A percentile compares a stretch with the other conserved stretches of the same genome.
Evolutionary conservation across 129 eudicot genomes (phyloP).

Genomic region (Chrysanthemum makinoi): DNA sequence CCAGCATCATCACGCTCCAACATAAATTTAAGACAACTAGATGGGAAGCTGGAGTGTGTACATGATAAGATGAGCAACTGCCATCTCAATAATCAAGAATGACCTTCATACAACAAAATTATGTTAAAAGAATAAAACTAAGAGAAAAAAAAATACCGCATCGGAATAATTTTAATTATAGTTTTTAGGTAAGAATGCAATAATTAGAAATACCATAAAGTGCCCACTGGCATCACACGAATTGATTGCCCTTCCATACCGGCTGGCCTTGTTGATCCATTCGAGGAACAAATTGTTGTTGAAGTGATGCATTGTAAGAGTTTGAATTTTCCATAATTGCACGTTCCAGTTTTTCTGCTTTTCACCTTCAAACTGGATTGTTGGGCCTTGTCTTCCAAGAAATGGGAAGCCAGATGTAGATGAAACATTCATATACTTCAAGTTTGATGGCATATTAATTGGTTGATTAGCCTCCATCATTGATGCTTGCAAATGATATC

Average conservation of each 20-base stretch:
- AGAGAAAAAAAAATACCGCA: neutral
- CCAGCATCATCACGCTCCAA: slow-evolving; percentile 49
- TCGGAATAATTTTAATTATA: no score
- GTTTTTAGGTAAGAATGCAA: neutral
- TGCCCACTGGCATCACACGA: slow-evolving; percentile 41
- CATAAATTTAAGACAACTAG: slow-evolving; percentile 32
- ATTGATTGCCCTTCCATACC: slow-evolving; percentile 44
- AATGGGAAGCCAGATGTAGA: slow-evolving; percentile 42
- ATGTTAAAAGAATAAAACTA: neutral
- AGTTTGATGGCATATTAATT: slow-evolving; percentile 25
- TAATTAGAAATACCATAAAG: slow-evolving; percentile 23
- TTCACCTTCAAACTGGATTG: slow-evolving; percentile 37
- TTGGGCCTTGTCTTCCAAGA: slow-evolving; percentile 49
- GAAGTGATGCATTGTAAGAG: slow-evolving; percentile 29
- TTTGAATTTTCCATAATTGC: slow-evolving; percentile 18
- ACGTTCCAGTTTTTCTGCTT: slow-evolving; percentile 1
- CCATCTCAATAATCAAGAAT: slow-evolving; percentile 33
- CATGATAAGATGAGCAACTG: slow-evolving; percentile 37
- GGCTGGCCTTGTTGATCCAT: slow-evolving; percentile 50
- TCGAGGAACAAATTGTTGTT: slow-evolving; percentile 35
- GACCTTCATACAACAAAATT: slow-evolving; percentile 30
- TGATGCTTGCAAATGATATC: slow-evolving; percentile 50
- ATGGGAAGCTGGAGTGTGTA: slow-evolving; percentile 42
- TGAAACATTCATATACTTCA: slow-evolving; percentile 29
- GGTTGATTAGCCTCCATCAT: slow-evolving; percentile 22